phyloP scores from a whole-genome alignment of 2,329 filamentous ascomycete genomes.

The Colletotrichum sp. region DNA sequence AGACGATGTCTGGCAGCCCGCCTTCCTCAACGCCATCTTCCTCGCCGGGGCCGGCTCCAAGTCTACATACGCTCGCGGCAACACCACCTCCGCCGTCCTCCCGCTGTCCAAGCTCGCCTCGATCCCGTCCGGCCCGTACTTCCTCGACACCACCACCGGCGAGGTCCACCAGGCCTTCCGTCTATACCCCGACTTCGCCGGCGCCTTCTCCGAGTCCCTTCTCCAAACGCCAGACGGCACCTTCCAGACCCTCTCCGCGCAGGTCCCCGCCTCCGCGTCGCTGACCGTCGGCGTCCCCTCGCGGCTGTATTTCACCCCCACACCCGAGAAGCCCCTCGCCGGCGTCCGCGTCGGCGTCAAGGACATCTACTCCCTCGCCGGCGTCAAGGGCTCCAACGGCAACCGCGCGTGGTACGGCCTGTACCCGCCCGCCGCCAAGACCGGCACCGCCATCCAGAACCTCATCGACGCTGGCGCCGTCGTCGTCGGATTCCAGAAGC shows the following conservation, averaged over 20 bases:
- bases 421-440: slow-evolving; percentile 50
- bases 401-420: slow-evolving; percentile 62
- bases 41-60: slow-evolving; percentile 15
- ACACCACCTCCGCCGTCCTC: slow-evolving; percentile 22
- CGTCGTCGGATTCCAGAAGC: slow-evolving; percentile 51
- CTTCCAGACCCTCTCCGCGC: slow-evolving; percentile 38
- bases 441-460: slow-evolving; percentile 56
- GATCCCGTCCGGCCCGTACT: slow-evolving; percentile 40
- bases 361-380: slow-evolving; percentile 64
- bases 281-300: slow-evolving; percentile 58
- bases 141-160: slow-evolving; percentile 35
- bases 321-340: slow-evolving; percentile 58
- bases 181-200: slow-evolving; percentile 38
- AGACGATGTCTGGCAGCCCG: slow-evolving; percentile 32
- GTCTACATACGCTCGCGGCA: slow-evolving; percentile 6
- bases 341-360: slow-evolving; percentile 68
- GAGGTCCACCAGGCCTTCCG: slow-evolving; percentile 37
- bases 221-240: slow-evolving; percentile 32
- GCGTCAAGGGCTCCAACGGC: slow-evolving; percentile 57
- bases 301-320: slow-evolving; percentile 61
- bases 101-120: slow-evolving; percentile 17
- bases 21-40: slow-evolving; percentile 26
- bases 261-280: slow-evolving; percentile 29
- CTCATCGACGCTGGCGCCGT: slow-evolving; percentile 63
- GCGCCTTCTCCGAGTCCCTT: slow-evolving; percentile 34